These are phyloP conservation scores for Carex kokanica DNA, from an alignment of 176 grass and related monocot genomes.

Conservation along the genomic window DNA sequence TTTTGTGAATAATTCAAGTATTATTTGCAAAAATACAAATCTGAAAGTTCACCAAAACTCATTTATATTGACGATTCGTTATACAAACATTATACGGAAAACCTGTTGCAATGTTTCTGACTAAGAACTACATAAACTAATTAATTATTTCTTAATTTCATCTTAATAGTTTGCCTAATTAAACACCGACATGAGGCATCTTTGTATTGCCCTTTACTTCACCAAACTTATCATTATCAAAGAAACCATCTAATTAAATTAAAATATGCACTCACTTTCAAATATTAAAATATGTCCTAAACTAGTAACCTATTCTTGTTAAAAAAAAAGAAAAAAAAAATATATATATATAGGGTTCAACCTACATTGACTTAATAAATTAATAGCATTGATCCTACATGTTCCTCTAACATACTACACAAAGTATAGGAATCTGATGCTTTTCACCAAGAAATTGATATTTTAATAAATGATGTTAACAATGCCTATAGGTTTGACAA, in stretches of 20 bases:
- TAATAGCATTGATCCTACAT: constrained; percentile 8
- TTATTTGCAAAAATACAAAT: too few relatives aligned
- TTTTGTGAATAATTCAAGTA: too few relatives aligned
- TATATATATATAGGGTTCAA: background rate
- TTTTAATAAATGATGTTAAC: background rate
- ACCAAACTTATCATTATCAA: background rate
- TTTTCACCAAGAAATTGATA: background rate
- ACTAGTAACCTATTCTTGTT: background rate
- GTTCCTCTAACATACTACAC: constrained; percentile 16
- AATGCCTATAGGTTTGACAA: background rate
- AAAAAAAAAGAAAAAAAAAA: background rate
- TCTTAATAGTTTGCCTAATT: background rate
- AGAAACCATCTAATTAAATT: background rate
- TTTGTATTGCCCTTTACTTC: background rate
- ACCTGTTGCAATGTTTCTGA: too few relatives aligned
- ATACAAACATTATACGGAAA: too few relatives aligned
- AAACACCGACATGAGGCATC: background rate
- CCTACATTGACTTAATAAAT: background rate
- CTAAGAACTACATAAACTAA: too few relatives aligned
- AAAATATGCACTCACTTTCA: background rate
- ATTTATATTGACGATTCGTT: too few relatives aligned
- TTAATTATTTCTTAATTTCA: background rate
- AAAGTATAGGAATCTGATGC: constrained; percentile 8
- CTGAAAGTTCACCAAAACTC: too few relatives aligned
- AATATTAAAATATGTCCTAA: background rate